Evolutionary conservation across 2,329 filamentous ascomycete genomes (phyloP), one percentile per base, ranked within the genome.

Genomic region (Fusarium phyllophilum): DNA sequence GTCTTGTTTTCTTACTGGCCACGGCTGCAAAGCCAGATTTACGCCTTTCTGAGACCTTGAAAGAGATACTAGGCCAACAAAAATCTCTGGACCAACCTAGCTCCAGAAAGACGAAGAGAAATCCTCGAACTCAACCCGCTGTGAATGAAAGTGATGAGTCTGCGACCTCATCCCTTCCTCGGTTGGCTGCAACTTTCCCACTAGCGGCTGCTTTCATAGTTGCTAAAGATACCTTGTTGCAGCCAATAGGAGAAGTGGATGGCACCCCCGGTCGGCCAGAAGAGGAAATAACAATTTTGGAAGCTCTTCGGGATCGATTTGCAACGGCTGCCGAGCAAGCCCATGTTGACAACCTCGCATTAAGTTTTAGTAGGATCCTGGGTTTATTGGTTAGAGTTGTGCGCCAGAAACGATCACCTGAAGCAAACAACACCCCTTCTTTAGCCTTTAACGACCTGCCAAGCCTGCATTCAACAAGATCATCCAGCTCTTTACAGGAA

Each of bases 211-310:
- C 73, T 26, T 78, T 78, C 41, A 62, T 66, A 31, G 51, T 78
- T 20, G 73, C 71, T 36, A 78, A 59, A 45, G 55, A 52, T 11
- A 56, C 68, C n/a, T 42, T 66, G 18, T 41, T 61, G 14, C 73
- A 73, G 41, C 75, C 77, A 74, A 73, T 75, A 6, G 20, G 51
- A 63, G 56, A 62, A 7, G 22, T 52, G 13, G 69, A 76, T 18
- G 56, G 48, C n/a, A 31, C 46, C 34, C 46, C 62, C 9, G 39
- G 48, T 33, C 65, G 55, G 22, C 68, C 68, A 38, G 75, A 78
- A 72, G 76, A 78, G 69, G 75, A 78, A 74, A 73, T 78, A 20
- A 51, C 59, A n/a, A 61, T 78, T 20, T 57, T 78, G 24, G 75
- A 78, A 51, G 51, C 69, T n/a, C 65, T 78, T 18, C 73, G 75